These are phyloP conservation scores for Aspergillus sp. DNA, from an alignment of 2,329 filamentous ascomycete genomes.

Conservation along the genomic window DNA sequence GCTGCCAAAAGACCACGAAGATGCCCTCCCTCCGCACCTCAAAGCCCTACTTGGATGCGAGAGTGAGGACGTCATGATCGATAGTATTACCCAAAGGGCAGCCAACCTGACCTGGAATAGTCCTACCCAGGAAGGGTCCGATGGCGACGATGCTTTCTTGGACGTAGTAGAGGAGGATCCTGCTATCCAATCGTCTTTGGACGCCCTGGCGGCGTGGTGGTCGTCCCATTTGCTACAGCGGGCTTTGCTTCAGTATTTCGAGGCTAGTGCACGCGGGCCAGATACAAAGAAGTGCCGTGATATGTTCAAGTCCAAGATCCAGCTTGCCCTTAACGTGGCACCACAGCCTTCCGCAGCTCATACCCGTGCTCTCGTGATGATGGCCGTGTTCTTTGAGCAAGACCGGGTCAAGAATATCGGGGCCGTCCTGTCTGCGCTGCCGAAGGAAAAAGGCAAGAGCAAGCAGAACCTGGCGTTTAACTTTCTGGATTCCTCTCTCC, in stretches of 20 bases:
- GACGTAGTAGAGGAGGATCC: conserved; percentile 82
- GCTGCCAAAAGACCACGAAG: conserved; percentile 55
- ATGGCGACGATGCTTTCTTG: conserved; percentile 67
- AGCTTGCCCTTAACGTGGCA: conserved; percentile 69
- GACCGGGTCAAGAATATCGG: conserved; percentile 53
- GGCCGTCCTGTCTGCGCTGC: conserved; percentile 55
- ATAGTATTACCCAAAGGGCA: conserved; percentile 76
- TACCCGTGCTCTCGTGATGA: conserved; percentile 58
- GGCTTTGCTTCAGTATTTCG: conserved; percentile 64
- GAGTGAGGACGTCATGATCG: conserved; percentile 77
- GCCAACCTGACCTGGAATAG: conserved; percentile 89
- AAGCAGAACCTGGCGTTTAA: conserved; percentile 36
- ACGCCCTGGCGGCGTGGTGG: conserved; percentile 89
- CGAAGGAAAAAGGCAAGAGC: conserved; percentile 35
- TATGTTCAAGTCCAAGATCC: conserved; percentile 55
- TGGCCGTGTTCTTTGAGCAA: conserved; percentile 57
- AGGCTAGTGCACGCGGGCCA: conserved; percentile 50
- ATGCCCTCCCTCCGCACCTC: conserved; percentile 74
- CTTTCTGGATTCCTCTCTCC: conserved; percentile 56
- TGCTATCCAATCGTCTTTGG: conserved; percentile 80
- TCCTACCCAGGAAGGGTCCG: conserved; percentile 66
- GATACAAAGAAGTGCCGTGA: conserved; percentile 41
- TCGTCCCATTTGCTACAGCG: conserved; percentile 72
- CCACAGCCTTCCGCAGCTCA: conserved; percentile 75
- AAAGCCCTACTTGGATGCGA: conserved; percentile 73